Conservation (phyloP, 2,329 filamentous ascomycete species). For the Penicillium paneum region DNA sequence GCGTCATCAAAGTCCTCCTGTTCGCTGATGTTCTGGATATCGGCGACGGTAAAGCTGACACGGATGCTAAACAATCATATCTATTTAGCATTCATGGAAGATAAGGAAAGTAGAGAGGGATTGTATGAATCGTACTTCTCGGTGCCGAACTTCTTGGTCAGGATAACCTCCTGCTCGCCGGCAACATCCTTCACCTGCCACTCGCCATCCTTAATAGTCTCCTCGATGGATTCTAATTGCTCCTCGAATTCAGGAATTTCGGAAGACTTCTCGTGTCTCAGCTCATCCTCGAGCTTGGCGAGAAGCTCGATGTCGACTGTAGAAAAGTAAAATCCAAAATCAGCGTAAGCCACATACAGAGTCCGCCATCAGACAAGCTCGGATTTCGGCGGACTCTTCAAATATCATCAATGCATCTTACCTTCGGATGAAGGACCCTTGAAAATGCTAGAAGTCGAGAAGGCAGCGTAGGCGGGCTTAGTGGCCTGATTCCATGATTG, state of each 20-base stretch:
- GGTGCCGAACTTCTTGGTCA: constrained; percentile 78
- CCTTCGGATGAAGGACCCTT: constrained; percentile 48
- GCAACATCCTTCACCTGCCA: constrained; percentile 76
- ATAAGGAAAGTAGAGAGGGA: background rate
- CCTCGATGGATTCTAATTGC: constrained; percentile 83
- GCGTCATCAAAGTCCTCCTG: constrained; percentile 55
- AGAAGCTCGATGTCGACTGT: constrained; percentile 73
- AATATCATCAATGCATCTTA: constrained; percentile 25
- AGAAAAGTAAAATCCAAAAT: background rate
- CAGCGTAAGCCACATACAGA: constrained; percentile 1
- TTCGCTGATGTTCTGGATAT: constrained; percentile 67
- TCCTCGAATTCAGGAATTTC: constrained; percentile 69
- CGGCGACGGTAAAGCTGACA: constrained; percentile 79
- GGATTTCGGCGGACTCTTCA: background rate
- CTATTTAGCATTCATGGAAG: background rate
- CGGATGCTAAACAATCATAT: constrained; percentile 57
- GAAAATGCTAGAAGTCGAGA: constrained; percentile 45
- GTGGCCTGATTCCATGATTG: constrained; percentile 49
- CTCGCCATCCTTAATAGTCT: constrained; percentile 80
- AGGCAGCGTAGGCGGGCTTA: constrained; percentile 44
- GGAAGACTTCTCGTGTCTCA: constrained; percentile 79
- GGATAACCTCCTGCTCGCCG: constrained; percentile 82
- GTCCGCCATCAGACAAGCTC: background rate
- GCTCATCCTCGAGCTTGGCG: constrained; percentile 80
- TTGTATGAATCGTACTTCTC: constrained; percentile 65